Evolutionary conservation across 2,329 filamentous ascomycete genomes (phyloP), one percentile per base, ranked within the genome.

Genomic region (Penicillium sp.): DNA sequence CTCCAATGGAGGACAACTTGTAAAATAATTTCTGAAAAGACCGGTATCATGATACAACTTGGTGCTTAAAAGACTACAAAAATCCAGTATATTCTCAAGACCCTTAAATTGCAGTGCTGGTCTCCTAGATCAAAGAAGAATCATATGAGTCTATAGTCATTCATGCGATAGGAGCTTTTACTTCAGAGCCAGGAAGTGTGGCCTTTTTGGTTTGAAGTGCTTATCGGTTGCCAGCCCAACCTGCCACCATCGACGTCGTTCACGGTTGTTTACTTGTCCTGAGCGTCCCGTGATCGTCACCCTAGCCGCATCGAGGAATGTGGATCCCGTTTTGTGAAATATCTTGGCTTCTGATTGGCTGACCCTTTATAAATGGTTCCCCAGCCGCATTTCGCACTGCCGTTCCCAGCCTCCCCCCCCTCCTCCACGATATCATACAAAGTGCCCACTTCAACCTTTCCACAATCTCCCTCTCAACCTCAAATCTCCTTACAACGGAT

Each of bases 351-450:
- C 14, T 59, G 41, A 62, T 62, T 62, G 61, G 61, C 9, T 22
- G 2, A 2, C 11, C 7, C 4, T 15, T 27, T 18, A 42, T 14
- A 59, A 51, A 60, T 62, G 53, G 56, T 57, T 12, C n/a, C 58
- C 59, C 59, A 60, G 57, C 57, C 57, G 57, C 60, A 62, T 55
- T 58, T 61, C 45, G 45, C 53, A 59, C 56, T 58, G 52, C 61
- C 54, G 60, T 63, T 64, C 61, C 63, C 63, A 65, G 63, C 62
- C 63, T 61, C 61, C 61, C 61, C 63, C 59, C 61, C 60, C 60
- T 63, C 60, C 60, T 63, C 61, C 61, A 65, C 59, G 60, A 58
- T 60, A 60, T 60, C 58, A 55, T 54, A 49, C 54, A 55, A 48
- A 54, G 51, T 49, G 43, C 46, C 50, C 54, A 49, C 40, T 54